Conservation (phyloP, 1,284 basidiomycete genomes). For the Microbotryomycetes sp. region DNA sequence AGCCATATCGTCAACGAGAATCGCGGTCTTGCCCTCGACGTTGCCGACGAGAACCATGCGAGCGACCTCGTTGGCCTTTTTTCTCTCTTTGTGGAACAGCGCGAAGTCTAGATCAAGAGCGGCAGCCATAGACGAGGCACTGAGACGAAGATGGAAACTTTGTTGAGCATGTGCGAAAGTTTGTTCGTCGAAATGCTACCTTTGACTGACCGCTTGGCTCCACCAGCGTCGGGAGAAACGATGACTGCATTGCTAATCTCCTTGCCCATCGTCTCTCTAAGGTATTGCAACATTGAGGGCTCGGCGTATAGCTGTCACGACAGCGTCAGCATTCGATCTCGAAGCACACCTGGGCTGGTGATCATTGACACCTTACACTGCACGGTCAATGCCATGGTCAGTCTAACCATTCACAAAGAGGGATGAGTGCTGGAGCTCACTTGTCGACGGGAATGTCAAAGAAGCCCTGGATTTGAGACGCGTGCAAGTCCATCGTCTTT, state of each 20-base stretch:
- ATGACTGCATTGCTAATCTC: constrained; percentile 71
- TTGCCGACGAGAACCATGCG: constrained; percentile 97
- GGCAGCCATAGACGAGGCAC: constrained; percentile 96
- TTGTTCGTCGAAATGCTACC: constrained; percentile 24
- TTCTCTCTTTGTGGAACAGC: constrained; percentile 98
- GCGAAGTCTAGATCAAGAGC: constrained; percentile 96
- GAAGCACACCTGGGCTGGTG: background rate
- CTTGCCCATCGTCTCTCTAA: constrained; percentile 83
- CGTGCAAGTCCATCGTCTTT: constrained; percentile 98
- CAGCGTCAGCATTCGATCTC: background rate
- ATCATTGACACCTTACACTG: constrained; percentile 45
- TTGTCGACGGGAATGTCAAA: constrained; percentile 99
- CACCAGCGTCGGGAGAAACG: constrained; percentile 97
- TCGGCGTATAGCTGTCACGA: constrained; percentile 80
- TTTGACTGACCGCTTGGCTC: constrained; percentile 80
- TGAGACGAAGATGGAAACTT: constrained; percentile 41
- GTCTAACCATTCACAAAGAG: background rate
- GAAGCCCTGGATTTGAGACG: constrained; percentile 98
- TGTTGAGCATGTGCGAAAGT: background rate
- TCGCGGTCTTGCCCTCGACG: constrained; percentile 86
- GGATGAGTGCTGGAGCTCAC: constrained; percentile 53
- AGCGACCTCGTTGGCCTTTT: constrained; percentile 98
- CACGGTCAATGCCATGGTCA: background rate
- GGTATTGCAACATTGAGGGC: constrained; percentile 91
- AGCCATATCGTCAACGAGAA: constrained; percentile 99